These are phyloP conservation scores for Tillandsia leiboldiana DNA, from an alignment of 176 grass and related monocot genomes.

Conservation along the genomic window DNA sequence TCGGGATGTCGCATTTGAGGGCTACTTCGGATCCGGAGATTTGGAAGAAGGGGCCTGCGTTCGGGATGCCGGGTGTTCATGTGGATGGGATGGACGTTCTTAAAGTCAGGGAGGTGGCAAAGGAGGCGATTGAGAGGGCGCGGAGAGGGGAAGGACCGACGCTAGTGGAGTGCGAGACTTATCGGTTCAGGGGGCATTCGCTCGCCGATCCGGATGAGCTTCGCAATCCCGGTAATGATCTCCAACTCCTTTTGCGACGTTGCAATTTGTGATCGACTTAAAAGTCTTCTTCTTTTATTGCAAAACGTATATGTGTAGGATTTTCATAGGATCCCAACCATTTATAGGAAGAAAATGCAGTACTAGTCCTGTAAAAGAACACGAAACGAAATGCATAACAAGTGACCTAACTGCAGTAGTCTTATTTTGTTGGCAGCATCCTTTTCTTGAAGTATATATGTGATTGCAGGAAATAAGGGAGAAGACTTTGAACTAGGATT, in stretches of 20 bases:
- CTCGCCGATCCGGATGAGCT: conserved; percentile 90
- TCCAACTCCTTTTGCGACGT: background rate
- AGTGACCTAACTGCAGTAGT: too few relatives aligned
- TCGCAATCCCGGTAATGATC: conserved; percentile 58
- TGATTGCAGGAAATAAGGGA: too few relatives aligned
- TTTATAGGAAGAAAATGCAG: too few relatives aligned
- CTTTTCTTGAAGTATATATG: too few relatives aligned
- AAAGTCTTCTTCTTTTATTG: too few relatives aligned
- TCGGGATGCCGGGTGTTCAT: conserved; percentile 87
- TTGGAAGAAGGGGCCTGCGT: conserved; percentile 82
- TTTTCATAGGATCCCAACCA: too few relatives aligned
- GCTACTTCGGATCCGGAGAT: conserved; percentile 86
- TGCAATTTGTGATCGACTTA: too few relatives aligned
- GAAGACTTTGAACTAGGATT: too few relatives aligned
- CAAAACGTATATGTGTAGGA: too few relatives aligned
- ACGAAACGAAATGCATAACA: too few relatives aligned
- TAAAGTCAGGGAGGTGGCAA: conserved; percentile 84
- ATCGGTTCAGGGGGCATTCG: conserved; percentile 80
- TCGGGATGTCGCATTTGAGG: conserved; percentile 79
- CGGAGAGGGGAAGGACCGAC: conserved; percentile 95
- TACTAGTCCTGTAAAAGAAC: too few relatives aligned
- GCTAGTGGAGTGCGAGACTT: conserved; percentile 81
- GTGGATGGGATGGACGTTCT: conserved; percentile 98
- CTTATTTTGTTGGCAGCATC: too few relatives aligned
- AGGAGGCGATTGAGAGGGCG: conserved; percentile 82